Evolutionary conservation across 768 basidiomycete species (phyloP), one percentile per base, ranked within the genome.

Genomic region (Crassisporium funariophilum): DNA sequence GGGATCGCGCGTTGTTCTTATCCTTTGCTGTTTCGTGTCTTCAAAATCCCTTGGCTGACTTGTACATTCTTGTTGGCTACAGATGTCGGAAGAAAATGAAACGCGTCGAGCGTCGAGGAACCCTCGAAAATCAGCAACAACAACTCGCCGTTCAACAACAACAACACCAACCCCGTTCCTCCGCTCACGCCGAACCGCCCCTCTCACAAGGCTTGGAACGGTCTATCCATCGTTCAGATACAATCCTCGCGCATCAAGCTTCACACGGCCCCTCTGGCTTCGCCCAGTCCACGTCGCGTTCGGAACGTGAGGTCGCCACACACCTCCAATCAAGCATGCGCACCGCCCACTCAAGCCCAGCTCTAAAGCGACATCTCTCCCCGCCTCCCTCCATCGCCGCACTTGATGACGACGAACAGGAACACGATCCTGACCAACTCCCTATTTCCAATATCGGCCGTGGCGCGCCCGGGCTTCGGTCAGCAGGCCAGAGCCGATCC

Each of bases 81-180:
- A 85, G 83, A 39, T 89, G 88, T 65, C 79, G 88, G 41, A 91
- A 91, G 65, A 89, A 90, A 65, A 88, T 89, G 86, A 90, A 90
- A 66, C 81, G 88, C 1, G 84, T 88, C 40, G 88, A 91, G 59
- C 72, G 86, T 16, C 72, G 87, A 6, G 86, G 83, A 6, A 87
- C 85, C 8, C 63, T 85, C 2, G 84, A 85, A 44, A 61, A 52
- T 11, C 70, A 70, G 50, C 68, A 67, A 43, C 50, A 58, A 42
- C 56, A 51, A 7, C 50, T 57, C 21, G 55, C 44, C 21, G 50
- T 33, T 31, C 56, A 46, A 21, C 56, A 57, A 24, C 54, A 55
- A 24, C 57, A 61, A 25, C 59, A 55, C 36, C 54, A 47, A 40
- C 55, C 38, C 17, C 35, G 35, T 19, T 31, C 13, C 15, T 37